Percentiles rank a stretch among this genome's conserved stretches.
These are phyloP conservation scores for Alternaria hordeiaustralica DNA, from an alignment of 2,329 filamentous ascomycete species.

Conservation along the genomic window DNA sequence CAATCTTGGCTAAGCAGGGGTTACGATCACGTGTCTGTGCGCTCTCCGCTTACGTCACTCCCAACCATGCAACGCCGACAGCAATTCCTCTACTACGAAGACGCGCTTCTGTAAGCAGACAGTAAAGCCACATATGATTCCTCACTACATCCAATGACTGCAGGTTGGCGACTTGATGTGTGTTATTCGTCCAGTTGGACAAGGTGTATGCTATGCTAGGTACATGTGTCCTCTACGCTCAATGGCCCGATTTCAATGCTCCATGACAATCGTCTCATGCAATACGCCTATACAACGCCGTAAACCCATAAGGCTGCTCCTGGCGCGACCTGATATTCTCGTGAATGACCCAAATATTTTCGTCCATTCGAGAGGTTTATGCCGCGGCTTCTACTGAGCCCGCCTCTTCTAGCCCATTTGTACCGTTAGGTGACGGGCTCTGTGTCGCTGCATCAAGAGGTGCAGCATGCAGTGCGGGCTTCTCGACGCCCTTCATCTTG, in stretches of 20 bases:
- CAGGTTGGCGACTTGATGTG: neutral
- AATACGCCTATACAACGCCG: constrained; percentile 24
- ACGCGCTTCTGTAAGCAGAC: neutral
- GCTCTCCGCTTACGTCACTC: constrained; percentile 19
- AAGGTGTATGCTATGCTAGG: constrained; percentile 22
- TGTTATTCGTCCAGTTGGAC: constrained; percentile 8
- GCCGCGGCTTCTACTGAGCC: constrained; percentile 25
- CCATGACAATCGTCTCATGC: constrained; percentile 18
- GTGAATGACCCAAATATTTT: neutral
- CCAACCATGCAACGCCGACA: neutral
- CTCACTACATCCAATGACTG: neutral
- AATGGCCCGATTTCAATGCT: constrained; percentile 23
- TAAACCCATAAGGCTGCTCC: constrained; percentile 1
- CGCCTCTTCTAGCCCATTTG: constrained; percentile 30
- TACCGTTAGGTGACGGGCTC: constrained; percentile 41
- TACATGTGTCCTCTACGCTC: constrained; percentile 26
- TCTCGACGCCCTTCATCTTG: constrained; percentile 57
- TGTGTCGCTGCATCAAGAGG: constrained; percentile 73
- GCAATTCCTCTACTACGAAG: neutral
- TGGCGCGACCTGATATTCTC: neutral
- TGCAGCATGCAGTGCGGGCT: constrained; percentile 86
- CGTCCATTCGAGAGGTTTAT: constrained; percentile 1
- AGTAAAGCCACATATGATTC: neutral
- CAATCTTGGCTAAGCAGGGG: constrained; percentile 20
- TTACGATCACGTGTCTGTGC: constrained; percentile 9